These are phyloP conservation scores for Alloascoidea hylecoeti DNA, from an alignment of 805 yeast species.

Conservation along the genomic window DNA sequence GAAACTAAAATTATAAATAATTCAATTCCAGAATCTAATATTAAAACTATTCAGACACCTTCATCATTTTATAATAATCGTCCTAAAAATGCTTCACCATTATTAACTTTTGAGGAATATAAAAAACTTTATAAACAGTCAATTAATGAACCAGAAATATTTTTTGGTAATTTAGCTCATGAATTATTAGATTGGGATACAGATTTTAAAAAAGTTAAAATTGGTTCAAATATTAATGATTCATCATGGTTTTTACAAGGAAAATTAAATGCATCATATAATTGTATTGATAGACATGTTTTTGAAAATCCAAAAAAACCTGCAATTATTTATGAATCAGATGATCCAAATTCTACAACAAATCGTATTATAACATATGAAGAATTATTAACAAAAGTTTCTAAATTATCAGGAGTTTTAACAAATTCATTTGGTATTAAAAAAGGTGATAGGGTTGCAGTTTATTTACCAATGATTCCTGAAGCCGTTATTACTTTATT, in stretches of 20 bases:
- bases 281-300: constrained; percentile 95
- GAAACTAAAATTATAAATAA: too few species aligned
- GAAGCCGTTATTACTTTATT: constrained; percentile 90
- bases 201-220: constrained; percentile 48
- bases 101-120: too few species aligned
- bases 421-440: constrained; percentile 74
- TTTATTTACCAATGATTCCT: constrained; percentile 95
- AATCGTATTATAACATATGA: constrained; percentile 69
- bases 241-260: constrained; percentile 93
- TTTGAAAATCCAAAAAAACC: constrained; percentile 70
- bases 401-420: constrained; percentile 76
- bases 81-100: too few species aligned
- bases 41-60: too few species aligned
- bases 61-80: too few species aligned
- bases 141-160: constrained; percentile 62
- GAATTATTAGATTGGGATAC: constrained; percentile 68
- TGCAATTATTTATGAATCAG: constrained; percentile 88
- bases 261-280: constrained; percentile 82
- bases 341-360: constrained; percentile 59
- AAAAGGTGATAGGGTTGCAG: constrained; percentile 94
- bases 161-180: constrained; percentile 68
- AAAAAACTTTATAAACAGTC: constrained; percentile 56
- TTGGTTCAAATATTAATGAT: constrained; percentile 64
- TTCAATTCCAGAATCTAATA: too few species aligned
- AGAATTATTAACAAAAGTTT: constrained; percentile 73